A percentile compares a stretch with the other conserved stretches of the same genome.
Evolutionary conservation across 148 eudicot genomes (phyloP).

Genomic region (Camellia sinensis): DNA sequence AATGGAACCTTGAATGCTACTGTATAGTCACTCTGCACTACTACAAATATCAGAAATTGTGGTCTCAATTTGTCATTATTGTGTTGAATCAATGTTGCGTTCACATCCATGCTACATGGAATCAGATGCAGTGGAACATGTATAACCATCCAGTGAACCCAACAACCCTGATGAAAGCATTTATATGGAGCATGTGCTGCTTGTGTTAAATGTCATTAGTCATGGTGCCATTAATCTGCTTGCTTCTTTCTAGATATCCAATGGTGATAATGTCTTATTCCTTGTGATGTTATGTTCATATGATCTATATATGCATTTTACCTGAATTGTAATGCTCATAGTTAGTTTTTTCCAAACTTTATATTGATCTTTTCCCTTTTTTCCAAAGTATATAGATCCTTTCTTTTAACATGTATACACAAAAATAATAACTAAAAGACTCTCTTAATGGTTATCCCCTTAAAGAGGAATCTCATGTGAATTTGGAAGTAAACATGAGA

Average conservation of each 20-base stretch:
- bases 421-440: not conserved
- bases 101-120: not conserved
- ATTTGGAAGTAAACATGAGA: not conserved
- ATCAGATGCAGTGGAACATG: not conserved
- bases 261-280: not conserved
- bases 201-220: not conserved
- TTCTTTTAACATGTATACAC: not conserved
- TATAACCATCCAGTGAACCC: not conserved
- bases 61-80: not conserved
- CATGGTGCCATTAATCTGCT: constrained; percentile 1
- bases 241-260: not conserved
- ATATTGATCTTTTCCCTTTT: not conserved
- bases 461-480: not conserved
- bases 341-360: not conserved
- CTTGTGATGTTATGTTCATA: not conserved
- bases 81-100: not conserved
- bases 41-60: not conserved
- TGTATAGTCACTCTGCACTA: not conserved
- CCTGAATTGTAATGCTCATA: not conserved
- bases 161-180: not conserved
- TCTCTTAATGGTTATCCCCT: not conserved
- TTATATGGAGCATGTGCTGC: not conserved
- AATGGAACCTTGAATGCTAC: not conserved
- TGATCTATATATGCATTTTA: not conserved
- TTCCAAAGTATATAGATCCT: not conserved